Evolutionary conservation across 73 alveolate genomes (phyloP).

Genomic region (Halteria grandinella): DNA sequence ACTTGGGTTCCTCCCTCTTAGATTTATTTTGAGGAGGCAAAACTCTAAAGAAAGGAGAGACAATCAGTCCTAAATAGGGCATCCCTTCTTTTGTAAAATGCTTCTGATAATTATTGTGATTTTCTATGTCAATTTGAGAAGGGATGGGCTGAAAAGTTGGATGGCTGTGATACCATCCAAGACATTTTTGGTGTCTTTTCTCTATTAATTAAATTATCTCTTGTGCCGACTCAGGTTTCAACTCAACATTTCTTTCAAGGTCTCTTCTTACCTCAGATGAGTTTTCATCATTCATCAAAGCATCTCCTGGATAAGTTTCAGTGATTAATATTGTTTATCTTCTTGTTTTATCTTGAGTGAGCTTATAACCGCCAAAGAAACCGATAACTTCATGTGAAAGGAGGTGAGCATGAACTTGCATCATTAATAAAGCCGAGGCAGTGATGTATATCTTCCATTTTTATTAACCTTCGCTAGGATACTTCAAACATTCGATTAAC

Average conservation of each 20-base stretch:
- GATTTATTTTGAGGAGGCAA: not conserved
- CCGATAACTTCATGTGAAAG: slow-evolving; percentile 58
- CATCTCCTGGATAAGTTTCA: slow-evolving; percentile 47
- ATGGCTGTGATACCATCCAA: slow-evolving; percentile 72
- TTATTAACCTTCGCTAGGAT: not conserved
- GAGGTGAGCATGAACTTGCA: slow-evolving; percentile 58
- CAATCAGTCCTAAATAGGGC: slow-evolving; percentile 58
- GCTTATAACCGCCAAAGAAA: slow-evolving; percentile 41
- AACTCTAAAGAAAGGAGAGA: slow-evolving; percentile 6
- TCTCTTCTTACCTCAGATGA: not conserved
- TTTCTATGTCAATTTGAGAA: slow-evolving; percentile 52
- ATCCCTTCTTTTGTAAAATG: slow-evolving; percentile 12
- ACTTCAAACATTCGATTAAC: slow-evolving; percentile 34
- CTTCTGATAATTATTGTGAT: slow-evolving; percentile 40
- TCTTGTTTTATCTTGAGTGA: not conserved
- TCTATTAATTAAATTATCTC: slow-evolving; percentile 1
- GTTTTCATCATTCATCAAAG: not conserved
- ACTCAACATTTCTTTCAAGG: slow-evolving; percentile 56
- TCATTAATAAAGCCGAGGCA: slow-evolving; percentile 16
- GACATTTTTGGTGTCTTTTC: slow-evolving; percentile 1
- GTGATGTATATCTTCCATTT: slow-evolving; percentile 18
- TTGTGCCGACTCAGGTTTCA: slow-evolving; percentile 52
- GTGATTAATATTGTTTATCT: slow-evolving; percentile 14
- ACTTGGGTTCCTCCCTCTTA: not conserved
- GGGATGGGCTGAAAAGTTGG: slow-evolving; percentile 60